phyloP scores from a whole-genome alignment of 1,139 yeast genomes.

The Yamadazyma songkhlaensis region DNA sequence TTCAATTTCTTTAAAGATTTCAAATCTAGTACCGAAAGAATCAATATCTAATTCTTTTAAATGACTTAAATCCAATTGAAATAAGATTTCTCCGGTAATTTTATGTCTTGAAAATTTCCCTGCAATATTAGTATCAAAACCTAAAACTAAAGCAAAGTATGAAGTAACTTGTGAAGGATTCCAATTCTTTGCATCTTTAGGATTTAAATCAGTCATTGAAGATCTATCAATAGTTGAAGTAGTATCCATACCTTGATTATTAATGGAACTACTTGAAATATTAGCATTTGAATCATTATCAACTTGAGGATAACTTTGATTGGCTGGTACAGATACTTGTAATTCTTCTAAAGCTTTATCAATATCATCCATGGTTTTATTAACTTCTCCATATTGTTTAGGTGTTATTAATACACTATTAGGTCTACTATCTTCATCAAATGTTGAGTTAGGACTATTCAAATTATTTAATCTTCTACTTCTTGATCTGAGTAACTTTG shows the following conservation, averaged over 20 bases:
- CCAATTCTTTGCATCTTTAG: constrained; percentile 64
- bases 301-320: neutral
- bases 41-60: constrained; percentile 88
- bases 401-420: constrained; percentile 2
- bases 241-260: neutral
- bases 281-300: neutral
- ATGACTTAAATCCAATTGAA: constrained; percentile 82
- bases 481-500: constrained; percentile 50
- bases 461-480: constrained; percentile 45
- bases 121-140: constrained; percentile 71
- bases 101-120: constrained; percentile 83
- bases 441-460: constrained; percentile 4
- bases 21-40: constrained; percentile 94
- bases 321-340: constrained; percentile 26
- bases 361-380: constrained; percentile 71
- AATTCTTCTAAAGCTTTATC: constrained; percentile 82
- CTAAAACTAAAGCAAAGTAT: constrained; percentile 63
- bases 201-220: constrained; percentile 42
- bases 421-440: constrained; percentile 3
- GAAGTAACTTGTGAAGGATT: constrained; percentile 80
- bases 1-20: constrained; percentile 85
- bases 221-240: constrained; percentile 13
- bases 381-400: constrained; percentile 23
- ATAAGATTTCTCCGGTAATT: constrained; percentile 79
- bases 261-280: neutral